Conservation (phyloP, 1,284 basidiomycete genomes). For the Peniophora sp. region DNA sequence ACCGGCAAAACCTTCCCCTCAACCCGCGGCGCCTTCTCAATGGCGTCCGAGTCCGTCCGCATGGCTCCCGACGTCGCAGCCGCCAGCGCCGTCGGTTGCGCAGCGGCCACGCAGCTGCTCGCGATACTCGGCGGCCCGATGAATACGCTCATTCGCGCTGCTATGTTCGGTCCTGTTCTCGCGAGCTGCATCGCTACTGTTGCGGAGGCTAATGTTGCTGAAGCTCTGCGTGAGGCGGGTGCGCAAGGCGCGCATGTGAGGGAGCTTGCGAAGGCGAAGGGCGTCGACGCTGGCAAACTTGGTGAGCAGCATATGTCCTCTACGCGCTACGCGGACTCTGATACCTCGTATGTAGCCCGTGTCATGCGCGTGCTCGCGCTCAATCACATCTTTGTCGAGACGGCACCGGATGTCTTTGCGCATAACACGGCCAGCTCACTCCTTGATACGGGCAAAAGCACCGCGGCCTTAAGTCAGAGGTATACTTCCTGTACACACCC, state of each 20-base stretch:
- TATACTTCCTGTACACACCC: conserved; percentile 8
- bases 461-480: conserved; percentile 21
- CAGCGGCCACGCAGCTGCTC: conserved; percentile 30
- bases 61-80: conserved; percentile 19
- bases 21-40: not conserved
- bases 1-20: not conserved
- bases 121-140: conserved; percentile 24
- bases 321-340: conserved; percentile 20
- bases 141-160: conserved; percentile 18
- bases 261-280: conserved; percentile 24
- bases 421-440: conserved; percentile 32
- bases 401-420: conserved; percentile 32
- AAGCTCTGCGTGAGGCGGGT: not conserved
- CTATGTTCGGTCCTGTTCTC: conserved; percentile 22
- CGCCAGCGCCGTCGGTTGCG: conserved; percentile 23
- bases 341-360: conserved; percentile 27
- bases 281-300: conserved; percentile 24
- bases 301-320: conserved; percentile 30
- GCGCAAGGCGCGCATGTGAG: conserved; percentile 23
- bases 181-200: conserved; percentile 17
- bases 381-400: conserved; percentile 33
- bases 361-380: conserved; percentile 31
- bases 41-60: conserved; percentile 22
- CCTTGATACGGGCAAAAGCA: conserved; percentile 31
- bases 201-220: not conserved